Base-by-base conservation (phyloP, 23 red algal species). In the Gracilaria vermiculophylla region DNA sequence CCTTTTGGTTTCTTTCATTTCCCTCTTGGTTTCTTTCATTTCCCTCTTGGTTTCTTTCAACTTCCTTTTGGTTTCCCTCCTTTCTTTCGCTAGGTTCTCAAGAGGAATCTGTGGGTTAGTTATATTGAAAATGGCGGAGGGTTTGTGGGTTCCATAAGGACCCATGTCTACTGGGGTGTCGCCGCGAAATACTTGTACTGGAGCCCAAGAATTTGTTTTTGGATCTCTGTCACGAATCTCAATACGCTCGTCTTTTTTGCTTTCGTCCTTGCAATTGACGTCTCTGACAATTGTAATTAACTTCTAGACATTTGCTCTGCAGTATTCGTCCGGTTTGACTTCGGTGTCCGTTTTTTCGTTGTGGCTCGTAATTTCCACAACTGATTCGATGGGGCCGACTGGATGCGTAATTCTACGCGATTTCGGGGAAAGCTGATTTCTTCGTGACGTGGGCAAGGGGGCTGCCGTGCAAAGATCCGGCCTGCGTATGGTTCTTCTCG, bases 111-210 rank as follows among this genome's bases (percentile, higher is more conserved):
- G 5, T 3, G 61, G 31, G 61, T 66, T 17, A 37, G 21, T 16
- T 15, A 36, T 17, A 66, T 66, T 66, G 19, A 66, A 35, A 5
- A 66, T 3, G 19, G 61, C 5, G 9, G 10, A 4, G 5, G 61
- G 61, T 66, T 66, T 66, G 61, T 66, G 61, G 36, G 28, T 66
- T 66, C 61, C 61, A 66, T 36, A 66, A 37, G 61, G 61, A 35
- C 61, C 61, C 5, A 66, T 5, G 19, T 66, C 35, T 34, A 28
- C 61, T 34, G 61, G 61, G 21, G 15, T 66, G 36, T 31, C 61
- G 61, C 61, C 61, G 25, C 61, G 61, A 66, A 14, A 66, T 34
- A 66, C 21, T 66, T 66, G 25, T 39, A 36, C 36, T 3, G 61
- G 29, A 34, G 7, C 61, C 61, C 61, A 66, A 5, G 27, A 14